Conservation (phyloP, 176 grass and related monocot genomes). For the Cenchrus purpureus region DNA sequence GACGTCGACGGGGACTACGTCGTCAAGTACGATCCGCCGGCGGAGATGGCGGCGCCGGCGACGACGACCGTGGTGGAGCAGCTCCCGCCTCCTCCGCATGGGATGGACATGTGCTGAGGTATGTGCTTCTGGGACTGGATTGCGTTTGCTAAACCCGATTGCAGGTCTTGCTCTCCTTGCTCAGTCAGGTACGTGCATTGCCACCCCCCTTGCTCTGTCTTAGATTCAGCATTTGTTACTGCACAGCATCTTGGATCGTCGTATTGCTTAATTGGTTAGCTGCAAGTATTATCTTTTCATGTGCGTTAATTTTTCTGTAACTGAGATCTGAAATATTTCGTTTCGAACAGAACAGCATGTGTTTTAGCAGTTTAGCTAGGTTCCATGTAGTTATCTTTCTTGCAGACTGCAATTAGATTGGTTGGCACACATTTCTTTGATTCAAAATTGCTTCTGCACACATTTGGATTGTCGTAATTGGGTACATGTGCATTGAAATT, state of each 20-base stretch:
- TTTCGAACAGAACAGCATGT: not conserved
- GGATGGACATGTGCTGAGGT: slow-evolving; percentile 13
- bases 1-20: not conserved
- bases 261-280: not conserved
- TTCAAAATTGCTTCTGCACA: too few species aligned
- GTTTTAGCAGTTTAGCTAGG: not conserved
- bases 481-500: too few species aligned
- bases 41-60: too few species aligned
- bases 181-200: not conserved
- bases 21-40: not conserved
- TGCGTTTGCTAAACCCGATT: not conserved
- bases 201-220: not conserved
- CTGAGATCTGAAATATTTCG: not conserved
- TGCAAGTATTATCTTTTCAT: not conserved
- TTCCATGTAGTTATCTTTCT: too few species aligned
- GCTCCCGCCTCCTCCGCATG: not conserved
- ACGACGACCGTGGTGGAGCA: not conserved
- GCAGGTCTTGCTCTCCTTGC: not conserved
- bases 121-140: not conserved
- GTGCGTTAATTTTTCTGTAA: not conserved
- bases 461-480: too few species aligned
- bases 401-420: too few species aligned
- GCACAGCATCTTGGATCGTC: not conserved
- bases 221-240: not conserved
- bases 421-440: too few species aligned